Evolutionary conservation across 805 yeast genomes (phyloP), one percentile per base, ranked within the genome.

Genomic region (Saccharomycopsis amapae): DNA sequence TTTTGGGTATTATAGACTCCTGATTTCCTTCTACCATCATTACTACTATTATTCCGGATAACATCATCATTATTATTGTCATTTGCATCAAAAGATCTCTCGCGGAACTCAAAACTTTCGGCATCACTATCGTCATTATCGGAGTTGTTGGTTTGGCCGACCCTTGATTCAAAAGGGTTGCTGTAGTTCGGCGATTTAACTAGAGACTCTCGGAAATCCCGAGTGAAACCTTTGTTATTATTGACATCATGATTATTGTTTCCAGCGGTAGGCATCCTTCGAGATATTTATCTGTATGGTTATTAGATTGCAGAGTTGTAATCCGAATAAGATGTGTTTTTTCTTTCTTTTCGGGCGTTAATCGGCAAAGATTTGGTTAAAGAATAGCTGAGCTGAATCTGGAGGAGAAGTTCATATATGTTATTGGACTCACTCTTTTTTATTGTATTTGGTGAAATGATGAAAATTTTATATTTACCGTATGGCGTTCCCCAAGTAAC

Each of bases 131-230:
- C 40, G 13, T 26, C 40, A 15, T n/a, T n/a, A 18, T 40, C 36
- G n/a, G 49, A 40, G 31, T 26, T 24, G 13, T 34, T 5, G 6
- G 22, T 15, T n/a, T n/a, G 15, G 15, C 15, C 15, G 5, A n/a
- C 7, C 15, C 35, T 7, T n/a, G 25, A 20, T 28, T 48, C 51
- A 40, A 48, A 48, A 4, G 51, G 51, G 28, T 48, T 48, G 17
- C 40, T 48, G 17, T 48, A 48, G 13, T 12, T 17, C 15, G 51
- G 51, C 9, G 51, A 47, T 18, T n/a, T 25, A 15, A 44, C 25
- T 10, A 30, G 15, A 12, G 46, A 45, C 6, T 12, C 10, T 26
- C 35, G 15, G 41, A 20, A n/a, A 12, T n/a, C 25, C 9, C 17
- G 12, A 9, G 35, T 13, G 15, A 31, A 31, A 31, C 15, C 17